Evolutionary conservation across 1,284 basidiomycete species (phyloP).

Genomic region (Paramarasmius palmivorus): DNA sequence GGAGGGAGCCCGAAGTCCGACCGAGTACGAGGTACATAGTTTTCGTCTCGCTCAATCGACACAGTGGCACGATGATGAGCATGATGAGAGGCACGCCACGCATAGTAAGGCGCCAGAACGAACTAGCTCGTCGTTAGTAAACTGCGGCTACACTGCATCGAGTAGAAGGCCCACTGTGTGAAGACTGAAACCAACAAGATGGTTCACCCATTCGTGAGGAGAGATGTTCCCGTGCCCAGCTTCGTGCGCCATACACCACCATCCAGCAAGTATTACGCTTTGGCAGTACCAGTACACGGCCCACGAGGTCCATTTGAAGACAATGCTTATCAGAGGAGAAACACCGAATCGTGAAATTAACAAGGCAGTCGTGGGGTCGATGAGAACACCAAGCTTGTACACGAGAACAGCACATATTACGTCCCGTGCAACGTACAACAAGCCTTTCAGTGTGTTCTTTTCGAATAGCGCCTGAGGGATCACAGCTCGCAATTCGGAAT

Average conservation of each 20-base stretch:
- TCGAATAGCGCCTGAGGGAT: slow-evolving; percentile 69
- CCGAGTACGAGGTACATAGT: slow-evolving; percentile 59
- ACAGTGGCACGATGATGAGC: slow-evolving; percentile 54
- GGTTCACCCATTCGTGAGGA: slow-evolving; percentile 18
- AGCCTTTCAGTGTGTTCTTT: slow-evolving; percentile 63
- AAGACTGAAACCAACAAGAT: slow-evolving; percentile 11
- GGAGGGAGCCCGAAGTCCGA: slow-evolving; percentile 49
- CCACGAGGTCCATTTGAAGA: slow-evolving; percentile 57
- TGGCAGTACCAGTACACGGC: slow-evolving; percentile 62
- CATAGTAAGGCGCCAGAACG: slow-evolving; percentile 34
- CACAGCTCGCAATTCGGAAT: slow-evolving; percentile 46
- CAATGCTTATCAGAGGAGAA: slow-evolving; percentile 20
- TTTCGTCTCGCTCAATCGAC: slow-evolving; percentile 62
- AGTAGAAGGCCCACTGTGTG: slow-evolving; percentile 9
- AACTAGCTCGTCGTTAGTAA: slow-evolving; percentile 9
- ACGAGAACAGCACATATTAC: slow-evolving; percentile 51
- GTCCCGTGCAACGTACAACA: slow-evolving; percentile 61
- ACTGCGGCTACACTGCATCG: background rate
- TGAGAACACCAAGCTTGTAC: slow-evolving; percentile 59
- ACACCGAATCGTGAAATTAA: slow-evolving; percentile 31
- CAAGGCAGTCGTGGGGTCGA: slow-evolving; percentile 43
- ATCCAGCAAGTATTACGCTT: slow-evolving; percentile 60
- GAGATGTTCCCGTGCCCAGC: slow-evolving; percentile 54
- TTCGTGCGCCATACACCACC: slow-evolving; percentile 56
- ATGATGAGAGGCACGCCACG: slow-evolving; percentile 56